phyloP scores from a whole-genome alignment of 306 rosid species.

The Cucurbita pepo region DNA sequence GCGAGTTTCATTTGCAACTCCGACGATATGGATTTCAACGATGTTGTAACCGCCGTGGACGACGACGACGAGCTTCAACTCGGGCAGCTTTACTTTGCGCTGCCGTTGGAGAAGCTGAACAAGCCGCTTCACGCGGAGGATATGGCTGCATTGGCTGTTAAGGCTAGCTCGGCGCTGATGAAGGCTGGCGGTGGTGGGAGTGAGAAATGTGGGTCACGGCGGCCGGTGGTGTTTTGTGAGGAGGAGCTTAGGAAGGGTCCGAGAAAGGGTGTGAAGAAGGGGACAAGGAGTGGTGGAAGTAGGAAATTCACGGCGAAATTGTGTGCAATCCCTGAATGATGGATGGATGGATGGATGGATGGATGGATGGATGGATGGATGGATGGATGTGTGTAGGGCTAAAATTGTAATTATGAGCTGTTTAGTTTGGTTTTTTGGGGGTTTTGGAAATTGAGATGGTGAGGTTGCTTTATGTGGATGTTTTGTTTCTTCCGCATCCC shows the following conservation, averaged over 20 bases:
- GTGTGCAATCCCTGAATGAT: conserved; percentile 64
- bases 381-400: not conserved
- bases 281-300: conserved; percentile 11
- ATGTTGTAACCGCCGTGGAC: conserved; percentile 40
- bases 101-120: conserved; percentile 43
- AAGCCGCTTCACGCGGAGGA: conserved; percentile 51
- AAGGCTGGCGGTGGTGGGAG: conserved; percentile 18
- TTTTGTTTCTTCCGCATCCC: conserved; percentile 1
- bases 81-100: conserved; percentile 73
- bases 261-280: not conserved
- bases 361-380: too few relatives aligned
- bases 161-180: conserved; percentile 72
- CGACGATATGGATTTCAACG: conserved; percentile 84
- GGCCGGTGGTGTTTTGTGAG: conserved; percentile 14
- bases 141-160: conserved; percentile 94
- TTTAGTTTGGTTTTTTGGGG: not conserved
- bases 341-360: too few relatives aligned
- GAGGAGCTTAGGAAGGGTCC: conserved; percentile 13
- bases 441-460: not conserved
- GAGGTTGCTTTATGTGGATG: conserved; percentile 1
- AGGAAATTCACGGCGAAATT: conserved; percentile 27
- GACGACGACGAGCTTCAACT: conserved; percentile 50
- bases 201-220: conserved; percentile 16
- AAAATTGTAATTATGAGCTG: conserved; percentile 12
- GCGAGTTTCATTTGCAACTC: conserved; percentile 66